Conservation (phyloP, 1,284 basidiomycete species). For the Sanghuangporus sanghuang region DNA sequence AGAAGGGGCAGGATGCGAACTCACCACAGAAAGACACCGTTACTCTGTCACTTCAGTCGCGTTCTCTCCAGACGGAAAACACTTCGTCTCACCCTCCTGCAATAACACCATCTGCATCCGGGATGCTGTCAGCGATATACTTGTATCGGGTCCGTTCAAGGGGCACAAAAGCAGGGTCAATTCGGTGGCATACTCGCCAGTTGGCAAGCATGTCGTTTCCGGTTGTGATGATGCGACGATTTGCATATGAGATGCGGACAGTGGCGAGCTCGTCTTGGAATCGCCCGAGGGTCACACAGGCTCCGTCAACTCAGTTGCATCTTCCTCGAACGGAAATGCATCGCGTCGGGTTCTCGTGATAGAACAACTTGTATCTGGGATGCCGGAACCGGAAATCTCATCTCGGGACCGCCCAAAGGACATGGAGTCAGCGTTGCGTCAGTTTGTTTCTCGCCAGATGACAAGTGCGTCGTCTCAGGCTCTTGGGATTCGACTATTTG, state of each 20-base stretch:
- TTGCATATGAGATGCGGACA: conserved; percentile 13
- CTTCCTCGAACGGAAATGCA: conserved; percentile 5
- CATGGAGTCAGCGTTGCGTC: background rate
- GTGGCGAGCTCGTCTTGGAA: background rate
- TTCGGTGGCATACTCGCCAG: conserved; percentile 3
- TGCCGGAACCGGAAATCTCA: background rate
- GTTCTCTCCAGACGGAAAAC: conserved; percentile 1
- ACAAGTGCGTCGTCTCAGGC: background rate
- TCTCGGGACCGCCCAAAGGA: background rate
- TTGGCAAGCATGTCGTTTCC: conserved; percentile 10
- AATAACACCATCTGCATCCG: background rate
- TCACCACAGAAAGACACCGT: background rate
- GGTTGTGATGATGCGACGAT: conserved; percentile 15
- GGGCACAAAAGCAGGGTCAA: background rate
- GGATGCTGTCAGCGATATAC: background rate
- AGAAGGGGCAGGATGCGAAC: background rate
- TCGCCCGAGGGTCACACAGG: background rate
- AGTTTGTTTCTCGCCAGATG: conserved; percentile 1
- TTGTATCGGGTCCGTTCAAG: background rate
- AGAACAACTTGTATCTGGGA: conserved; percentile 17
- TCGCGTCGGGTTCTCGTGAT: conserved; percentile 14
- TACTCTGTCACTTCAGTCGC: background rate
- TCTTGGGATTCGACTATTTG: background rate
- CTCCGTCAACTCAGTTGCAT: background rate
- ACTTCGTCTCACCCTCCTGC: background rate